These are phyloP conservation scores for Sporisorium exsertum DNA, from an alignment of 1,284 basidiomycete genomes.

Conservation along the genomic window DNA sequence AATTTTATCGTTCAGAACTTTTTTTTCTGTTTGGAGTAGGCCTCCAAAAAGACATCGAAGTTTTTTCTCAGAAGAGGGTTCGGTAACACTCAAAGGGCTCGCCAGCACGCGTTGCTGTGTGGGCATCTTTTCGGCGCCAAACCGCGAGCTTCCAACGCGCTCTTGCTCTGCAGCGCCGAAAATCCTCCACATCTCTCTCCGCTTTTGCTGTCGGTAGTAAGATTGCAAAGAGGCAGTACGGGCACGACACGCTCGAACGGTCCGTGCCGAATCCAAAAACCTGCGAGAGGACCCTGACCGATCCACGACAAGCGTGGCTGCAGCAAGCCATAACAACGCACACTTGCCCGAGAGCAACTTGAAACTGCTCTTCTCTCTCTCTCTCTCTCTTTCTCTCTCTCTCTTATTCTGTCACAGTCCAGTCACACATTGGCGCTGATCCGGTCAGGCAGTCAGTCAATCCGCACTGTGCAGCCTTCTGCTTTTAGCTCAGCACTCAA, in stretches of 20 bases:
- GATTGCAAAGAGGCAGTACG: background rate
- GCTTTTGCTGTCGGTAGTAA: background rate
- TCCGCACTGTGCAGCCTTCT: too few species aligned
- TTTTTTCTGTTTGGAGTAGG: background rate
- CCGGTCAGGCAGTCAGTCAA: background rate
- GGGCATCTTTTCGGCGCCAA: background rate
- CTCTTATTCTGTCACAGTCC: background rate
- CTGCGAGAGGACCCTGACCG: background rate
- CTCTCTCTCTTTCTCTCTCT: background rate
- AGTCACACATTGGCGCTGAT: background rate
- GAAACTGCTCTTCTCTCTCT: background rate
- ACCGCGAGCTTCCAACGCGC: background rate
- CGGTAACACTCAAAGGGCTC: background rate
- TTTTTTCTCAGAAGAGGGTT: conserved; percentile 14
- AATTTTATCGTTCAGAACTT: conserved; percentile 4
- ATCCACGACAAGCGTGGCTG: background rate
- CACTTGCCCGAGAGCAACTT: background rate
- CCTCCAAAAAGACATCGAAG: conserved; percentile 1
- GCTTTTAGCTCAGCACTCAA: background rate
- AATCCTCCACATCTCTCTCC: conserved; percentile 8
- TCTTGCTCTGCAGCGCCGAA: background rate
- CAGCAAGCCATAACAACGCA: background rate
- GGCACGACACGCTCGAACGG: background rate
- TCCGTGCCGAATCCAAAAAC: conserved; percentile 1
- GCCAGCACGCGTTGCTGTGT: background rate